These are phyloP conservation scores for Microglena sp. DNA, from an alignment of 139 green algal genomes.

Conservation along the genomic window DNA sequence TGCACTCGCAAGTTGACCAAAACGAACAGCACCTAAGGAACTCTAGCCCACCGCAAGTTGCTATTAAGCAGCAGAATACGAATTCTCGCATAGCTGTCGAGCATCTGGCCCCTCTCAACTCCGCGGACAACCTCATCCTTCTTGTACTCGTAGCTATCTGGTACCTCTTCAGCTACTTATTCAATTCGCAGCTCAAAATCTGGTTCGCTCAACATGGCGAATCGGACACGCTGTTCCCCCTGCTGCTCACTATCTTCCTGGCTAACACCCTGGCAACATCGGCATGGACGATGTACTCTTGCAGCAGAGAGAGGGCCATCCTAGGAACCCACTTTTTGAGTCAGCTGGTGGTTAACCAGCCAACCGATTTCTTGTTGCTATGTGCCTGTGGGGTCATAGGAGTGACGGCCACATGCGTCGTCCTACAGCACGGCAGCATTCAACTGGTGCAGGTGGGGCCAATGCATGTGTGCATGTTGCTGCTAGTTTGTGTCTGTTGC, in stretches of 20 bases:
- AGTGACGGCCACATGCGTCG: neutral
- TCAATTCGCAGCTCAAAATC: slow-evolving; percentile 7
- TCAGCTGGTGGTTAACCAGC: too few species aligned
- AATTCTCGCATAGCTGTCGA: too few species aligned
- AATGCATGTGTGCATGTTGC: too few species aligned
- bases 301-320: too few species aligned
- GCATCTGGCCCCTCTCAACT: too few species aligned
- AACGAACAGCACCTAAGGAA: too few species aligned
- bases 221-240: slow-evolving; percentile 5
- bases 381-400: slow-evolving; percentile 9
- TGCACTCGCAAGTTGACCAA: too few species aligned
- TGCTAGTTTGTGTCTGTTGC: too few species aligned
- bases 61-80: too few species aligned
- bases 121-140: neutral
- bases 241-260: slow-evolving; percentile 13
- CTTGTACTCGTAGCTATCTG: slow-evolving; percentile 6
- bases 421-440: slow-evolving; percentile 17
- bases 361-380: slow-evolving; percentile 12
- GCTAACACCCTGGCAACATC: slow-evolving; percentile 6
- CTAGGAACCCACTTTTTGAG: too few species aligned
- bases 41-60: too few species aligned
- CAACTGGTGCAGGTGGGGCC: slow-evolving; percentile 20
- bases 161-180: slow-evolving; percentile 22
- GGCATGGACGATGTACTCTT: neutral
- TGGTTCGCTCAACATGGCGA: too few species aligned